Percentiles rank a stretch among this genome's conserved stretches.
Evolutionary conservation across 148 eudicot species (phyloP).

Genomic region (Fagopyrum tataricum): DNA sequence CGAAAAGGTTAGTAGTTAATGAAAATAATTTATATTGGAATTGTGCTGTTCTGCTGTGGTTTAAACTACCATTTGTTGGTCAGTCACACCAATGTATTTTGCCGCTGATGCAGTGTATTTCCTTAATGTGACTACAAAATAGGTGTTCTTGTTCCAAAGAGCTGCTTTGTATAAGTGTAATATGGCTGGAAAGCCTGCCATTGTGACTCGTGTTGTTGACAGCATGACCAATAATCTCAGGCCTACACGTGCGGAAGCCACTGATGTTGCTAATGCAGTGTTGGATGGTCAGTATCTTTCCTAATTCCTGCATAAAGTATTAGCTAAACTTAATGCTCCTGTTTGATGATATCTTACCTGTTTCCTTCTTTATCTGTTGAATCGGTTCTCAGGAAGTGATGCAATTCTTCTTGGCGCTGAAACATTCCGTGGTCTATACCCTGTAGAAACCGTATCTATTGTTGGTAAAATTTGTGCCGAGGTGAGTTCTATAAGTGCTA

Average conservation of each 20-base stretch:
- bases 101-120: background rate
- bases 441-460: conserved; percentile 73
- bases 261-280: conserved; percentile 98
- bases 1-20: conserved; percentile 54
- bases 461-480: conserved; percentile 93
- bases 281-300: conserved; percentile 54
- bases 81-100: background rate
- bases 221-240: conserved; percentile 96
- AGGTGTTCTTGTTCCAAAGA: conserved; percentile 97
- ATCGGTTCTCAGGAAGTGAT: conserved; percentile 64
- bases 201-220: conserved; percentile 95
- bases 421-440: conserved; percentile 86
- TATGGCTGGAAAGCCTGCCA: conserved; percentile 97
- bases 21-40: background rate
- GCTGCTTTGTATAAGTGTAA: conserved; percentile 92
- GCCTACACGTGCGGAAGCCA: conserved; percentile 98
- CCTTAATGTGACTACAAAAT: conserved; percentile 6
- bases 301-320: background rate
- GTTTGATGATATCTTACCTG: background rate
- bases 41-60: background rate
- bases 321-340: background rate
- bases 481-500: conserved; percentile 27
- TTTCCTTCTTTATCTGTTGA: background rate
- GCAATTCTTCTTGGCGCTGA: conserved; percentile 98
- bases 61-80: background rate